A percentile compares a stretch with the other conserved stretches of the same genome.
phyloP scores from a whole-genome alignment of 148 eudicot genomes.

The Nepenthes gracilis region DNA sequence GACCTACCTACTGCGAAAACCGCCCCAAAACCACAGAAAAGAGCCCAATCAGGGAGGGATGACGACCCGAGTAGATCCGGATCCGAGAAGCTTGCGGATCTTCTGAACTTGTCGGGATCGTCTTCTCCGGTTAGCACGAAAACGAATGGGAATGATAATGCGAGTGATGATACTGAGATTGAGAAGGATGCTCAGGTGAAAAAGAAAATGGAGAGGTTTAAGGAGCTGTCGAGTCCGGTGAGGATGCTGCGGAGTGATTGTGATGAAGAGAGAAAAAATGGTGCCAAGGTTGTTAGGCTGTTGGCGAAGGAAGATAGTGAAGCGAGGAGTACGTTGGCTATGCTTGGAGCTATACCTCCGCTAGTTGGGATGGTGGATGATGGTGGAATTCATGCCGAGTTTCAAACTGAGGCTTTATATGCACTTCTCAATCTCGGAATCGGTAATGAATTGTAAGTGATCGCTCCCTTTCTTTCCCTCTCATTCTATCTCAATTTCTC shows the following conservation, averaged over 20 bases:
- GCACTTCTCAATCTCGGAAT: slow-evolving; percentile 86
- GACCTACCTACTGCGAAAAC: background rate
- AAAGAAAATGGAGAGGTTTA: slow-evolving; percentile 46
- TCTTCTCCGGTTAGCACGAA: slow-evolving; percentile 3
- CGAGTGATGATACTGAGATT: background rate
- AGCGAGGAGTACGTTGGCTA: slow-evolving; percentile 49
- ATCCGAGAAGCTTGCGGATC: slow-evolving; percentile 51
- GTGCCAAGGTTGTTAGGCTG: slow-evolving; percentile 46
- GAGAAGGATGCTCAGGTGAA: slow-evolving; percentile 16
- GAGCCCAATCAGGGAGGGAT: slow-evolving; percentile 3
- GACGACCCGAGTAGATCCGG: slow-evolving; percentile 7
- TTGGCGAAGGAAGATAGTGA: slow-evolving; percentile 57
- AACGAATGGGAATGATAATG: background rate
- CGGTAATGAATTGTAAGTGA: slow-evolving; percentile 62
- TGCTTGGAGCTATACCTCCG: slow-evolving; percentile 93
- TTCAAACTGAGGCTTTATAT: slow-evolving; percentile 54
- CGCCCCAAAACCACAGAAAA: slow-evolving; percentile 2
- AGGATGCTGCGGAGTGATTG: slow-evolving; percentile 24
- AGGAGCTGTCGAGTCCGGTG: slow-evolving; percentile 49
- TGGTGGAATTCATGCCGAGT: slow-evolving; percentile 5
- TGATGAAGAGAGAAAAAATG: slow-evolving; percentile 30
- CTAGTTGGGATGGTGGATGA: slow-evolving; percentile 48
- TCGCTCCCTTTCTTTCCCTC: background rate
- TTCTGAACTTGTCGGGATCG: slow-evolving; percentile 34
- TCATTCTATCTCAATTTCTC: background rate